Evolutionary conservation across 495 filamentous ascomycete genomes (phyloP).

Genomic region (Niebla homalea): DNA sequence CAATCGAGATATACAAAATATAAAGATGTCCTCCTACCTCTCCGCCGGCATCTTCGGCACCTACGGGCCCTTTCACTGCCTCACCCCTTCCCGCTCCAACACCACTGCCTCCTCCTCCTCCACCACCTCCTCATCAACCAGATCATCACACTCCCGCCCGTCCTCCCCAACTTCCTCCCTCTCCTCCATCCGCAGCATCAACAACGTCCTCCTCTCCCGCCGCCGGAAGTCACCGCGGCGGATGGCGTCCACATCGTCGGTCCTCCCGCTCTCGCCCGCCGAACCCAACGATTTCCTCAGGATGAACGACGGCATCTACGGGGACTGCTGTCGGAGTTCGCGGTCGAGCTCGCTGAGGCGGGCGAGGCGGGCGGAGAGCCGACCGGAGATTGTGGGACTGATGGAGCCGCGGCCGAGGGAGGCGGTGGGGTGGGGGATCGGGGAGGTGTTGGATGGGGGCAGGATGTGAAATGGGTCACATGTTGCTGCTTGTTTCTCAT

Average conservation of each 20-base stretch:
- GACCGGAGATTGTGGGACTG: conserved; percentile 2
- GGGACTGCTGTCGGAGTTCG: not conserved
- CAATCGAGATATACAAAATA: no score
- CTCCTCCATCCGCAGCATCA: conserved; percentile 16
- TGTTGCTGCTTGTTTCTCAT: no score
- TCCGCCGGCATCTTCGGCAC: not conserved
- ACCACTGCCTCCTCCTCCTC: conserved; percentile 15
- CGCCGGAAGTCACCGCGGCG: not conserved
- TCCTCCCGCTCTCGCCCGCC: not conserved
- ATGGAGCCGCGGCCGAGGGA: conserved; percentile 14
- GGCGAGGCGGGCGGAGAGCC: not conserved
- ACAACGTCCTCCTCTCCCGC: conserved; percentile 4
- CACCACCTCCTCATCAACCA: conserved; percentile 16
- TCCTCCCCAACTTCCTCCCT: conserved; percentile 19
- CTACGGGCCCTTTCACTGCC: conserved; percentile 3
- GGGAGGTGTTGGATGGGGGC: conserved; percentile 10
- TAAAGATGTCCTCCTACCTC: not conserved
- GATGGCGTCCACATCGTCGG: not conserved
- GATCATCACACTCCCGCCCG: conserved; percentile 15
- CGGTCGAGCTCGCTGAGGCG: not conserved
- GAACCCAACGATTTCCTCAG: not conserved
- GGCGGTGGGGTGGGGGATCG: conserved; percentile 8
- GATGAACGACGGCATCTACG: no score
- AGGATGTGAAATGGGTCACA: not conserved
- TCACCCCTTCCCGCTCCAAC: conserved; percentile 6